Evolutionary conservation across 2,329 filamentous ascomycete species (phyloP).

Genomic region (Escovopsis sp.): DNA sequence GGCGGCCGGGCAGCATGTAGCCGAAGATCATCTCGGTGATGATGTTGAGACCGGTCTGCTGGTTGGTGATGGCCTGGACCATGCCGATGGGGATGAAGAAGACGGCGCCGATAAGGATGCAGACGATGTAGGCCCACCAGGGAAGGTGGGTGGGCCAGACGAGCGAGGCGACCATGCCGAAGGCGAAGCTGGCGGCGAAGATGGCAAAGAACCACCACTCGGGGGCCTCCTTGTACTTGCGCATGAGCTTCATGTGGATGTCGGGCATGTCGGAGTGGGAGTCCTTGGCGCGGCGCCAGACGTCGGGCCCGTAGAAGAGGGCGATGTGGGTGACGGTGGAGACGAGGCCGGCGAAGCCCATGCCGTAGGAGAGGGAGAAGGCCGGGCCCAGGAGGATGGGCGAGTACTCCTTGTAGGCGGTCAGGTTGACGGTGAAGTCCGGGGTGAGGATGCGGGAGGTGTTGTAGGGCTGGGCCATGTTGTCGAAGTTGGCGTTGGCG

Average conservation of each 20-base stretch:
- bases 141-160: conserved; percentile 25
- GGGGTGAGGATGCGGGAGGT: conserved; percentile 37
- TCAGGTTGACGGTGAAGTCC: conserved; percentile 35
- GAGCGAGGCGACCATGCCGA: conserved; percentile 24
- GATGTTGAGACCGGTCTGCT: conserved; percentile 31
- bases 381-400: conserved; percentile 38
- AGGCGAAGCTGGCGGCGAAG: conserved; percentile 32
- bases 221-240: conserved; percentile 37
- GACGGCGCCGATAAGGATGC: conserved; percentile 24
- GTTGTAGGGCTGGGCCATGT: conserved; percentile 40
- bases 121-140: conserved; percentile 27
- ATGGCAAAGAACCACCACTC: conserved; percentile 40
- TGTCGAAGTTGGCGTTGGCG: conserved; percentile 41
- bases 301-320: conserved; percentile 36
- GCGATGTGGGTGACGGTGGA: conserved; percentile 35
- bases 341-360: conserved; percentile 40
- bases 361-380: conserved; percentile 38
- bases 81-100: conserved; percentile 29
- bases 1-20: conserved; percentile 31
- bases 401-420: conserved; percentile 42
- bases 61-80: conserved; percentile 33
- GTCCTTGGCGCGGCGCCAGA: conserved; percentile 19
- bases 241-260: conserved; percentile 39
- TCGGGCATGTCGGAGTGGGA: conserved; percentile 28
- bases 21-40: conserved; percentile 33